Evolutionary conservation across 1,284 basidiomycete species (phyloP).

Genomic region (Papiliotrema laurentii): DNA sequence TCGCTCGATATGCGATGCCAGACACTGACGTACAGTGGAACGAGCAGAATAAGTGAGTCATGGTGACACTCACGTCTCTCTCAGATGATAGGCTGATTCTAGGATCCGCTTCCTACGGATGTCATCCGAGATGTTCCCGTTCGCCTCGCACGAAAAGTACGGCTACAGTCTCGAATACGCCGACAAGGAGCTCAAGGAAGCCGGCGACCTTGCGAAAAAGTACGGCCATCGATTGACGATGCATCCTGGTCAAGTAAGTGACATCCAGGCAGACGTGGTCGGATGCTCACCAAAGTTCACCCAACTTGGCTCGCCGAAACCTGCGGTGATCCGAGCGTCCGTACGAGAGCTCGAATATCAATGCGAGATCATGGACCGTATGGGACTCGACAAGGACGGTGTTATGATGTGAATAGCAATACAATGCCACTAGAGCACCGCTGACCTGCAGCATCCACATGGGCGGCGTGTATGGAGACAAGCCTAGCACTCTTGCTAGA

Average conservation of each 20-base stretch:
- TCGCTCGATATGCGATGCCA: not conserved
- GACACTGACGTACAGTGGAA: conserved; percentile 63
- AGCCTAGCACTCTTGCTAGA: conserved; percentile 62
- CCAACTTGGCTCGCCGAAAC: conserved; percentile 72
- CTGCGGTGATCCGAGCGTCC: conserved; percentile 66
- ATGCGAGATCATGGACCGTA: conserved; percentile 74
- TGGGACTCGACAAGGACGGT: conserved; percentile 55
- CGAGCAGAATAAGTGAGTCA: conserved; percentile 60
- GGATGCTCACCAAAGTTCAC: conserved; percentile 54
- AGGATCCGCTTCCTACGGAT: conserved; percentile 74
- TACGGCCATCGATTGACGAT: conserved; percentile 77
- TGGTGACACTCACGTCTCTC: conserved; percentile 3
- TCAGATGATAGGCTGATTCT: conserved; percentile 22
- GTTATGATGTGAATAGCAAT: conserved; percentile 39
- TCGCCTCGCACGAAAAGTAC: conserved; percentile 74
- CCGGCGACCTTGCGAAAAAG: conserved; percentile 68
- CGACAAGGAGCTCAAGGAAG: conserved; percentile 39
- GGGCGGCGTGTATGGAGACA: conserved; percentile 77
- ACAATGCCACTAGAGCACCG: not conserved
- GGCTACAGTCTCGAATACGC: conserved; percentile 65
- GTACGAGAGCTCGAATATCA: conserved; percentile 79
- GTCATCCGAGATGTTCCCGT: conserved; percentile 88
- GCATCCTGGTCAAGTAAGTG: conserved; percentile 62
- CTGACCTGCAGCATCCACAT: conserved; percentile 34
- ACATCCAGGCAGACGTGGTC: not conserved